Percentiles rank a stretch among this genome's conserved stretches.
phyloP scores from a whole-genome alignment of 2,329 filamentous ascomycete species.

The Neophaeococcomyces mojaviensis region DNA sequence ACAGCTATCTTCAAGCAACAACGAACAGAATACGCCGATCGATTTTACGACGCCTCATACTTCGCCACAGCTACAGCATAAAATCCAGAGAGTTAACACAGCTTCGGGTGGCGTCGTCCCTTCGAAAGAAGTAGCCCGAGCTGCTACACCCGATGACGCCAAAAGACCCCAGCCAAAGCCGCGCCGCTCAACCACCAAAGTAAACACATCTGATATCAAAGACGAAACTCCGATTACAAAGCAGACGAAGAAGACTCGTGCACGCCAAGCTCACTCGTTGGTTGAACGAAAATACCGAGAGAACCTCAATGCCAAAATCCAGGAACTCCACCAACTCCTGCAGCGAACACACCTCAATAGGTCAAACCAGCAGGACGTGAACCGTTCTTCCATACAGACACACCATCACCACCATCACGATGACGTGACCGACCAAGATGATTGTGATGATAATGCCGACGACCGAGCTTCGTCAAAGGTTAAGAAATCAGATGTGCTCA shows the following conservation, averaged over 20 bases:
- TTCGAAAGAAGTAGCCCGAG: not conserved
- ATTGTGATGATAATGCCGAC: slow-evolving; percentile 6
- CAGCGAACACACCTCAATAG: slow-evolving; percentile 20
- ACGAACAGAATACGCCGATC: not conserved
- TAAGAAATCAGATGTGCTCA: slow-evolving; percentile 22
- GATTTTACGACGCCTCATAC: slow-evolving; percentile 7
- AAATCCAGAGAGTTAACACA: not conserved
- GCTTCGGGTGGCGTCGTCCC: not conserved
- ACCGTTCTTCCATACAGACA: no score
- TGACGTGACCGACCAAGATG: slow-evolving; percentile 10
- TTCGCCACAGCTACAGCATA: slow-evolving; percentile 1
- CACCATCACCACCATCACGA: slow-evolving; percentile 9
- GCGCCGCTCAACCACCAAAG: slow-evolving; percentile 8
- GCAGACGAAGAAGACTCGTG: slow-evolving; percentile 16
- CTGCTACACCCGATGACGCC: not conserved
- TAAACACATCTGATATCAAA: slow-evolving; percentile 15
- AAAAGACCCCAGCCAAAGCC: slow-evolving; percentile 5
- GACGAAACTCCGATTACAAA: slow-evolving; percentile 10
- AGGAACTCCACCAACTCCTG: slow-evolving; percentile 20
- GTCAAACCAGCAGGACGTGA: slow-evolving; percentile 11
- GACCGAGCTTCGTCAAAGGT: slow-evolving; percentile 15
- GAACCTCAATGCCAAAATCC: slow-evolving; percentile 23
- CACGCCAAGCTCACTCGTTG: slow-evolving; percentile 21
- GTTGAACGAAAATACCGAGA: slow-evolving; percentile 24
- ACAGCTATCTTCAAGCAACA: not conserved